These are phyloP conservation scores for Fusarium camptoceras DNA, from an alignment of 2,329 filamentous ascomycete genomes.

Conservation along the genomic window DNA sequence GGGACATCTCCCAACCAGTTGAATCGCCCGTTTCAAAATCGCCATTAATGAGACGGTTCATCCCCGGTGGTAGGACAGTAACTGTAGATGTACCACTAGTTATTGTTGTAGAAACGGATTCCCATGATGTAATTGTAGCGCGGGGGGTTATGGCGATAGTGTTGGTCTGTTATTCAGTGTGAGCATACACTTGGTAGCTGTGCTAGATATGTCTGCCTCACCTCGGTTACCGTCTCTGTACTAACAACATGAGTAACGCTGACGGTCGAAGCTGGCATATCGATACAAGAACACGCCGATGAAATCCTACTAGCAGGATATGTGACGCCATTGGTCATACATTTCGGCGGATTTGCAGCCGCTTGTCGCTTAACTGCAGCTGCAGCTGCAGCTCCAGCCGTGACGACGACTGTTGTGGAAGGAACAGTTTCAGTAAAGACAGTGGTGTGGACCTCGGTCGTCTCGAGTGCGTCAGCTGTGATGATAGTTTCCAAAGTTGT, in stretches of 20 bases:
- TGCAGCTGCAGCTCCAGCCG: not conserved
- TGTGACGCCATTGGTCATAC: not conserved
- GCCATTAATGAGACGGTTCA: not conserved
- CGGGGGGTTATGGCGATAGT: not conserved
- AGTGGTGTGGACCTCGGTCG: not conserved
- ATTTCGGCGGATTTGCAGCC: not conserved
- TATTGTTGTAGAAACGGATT: not conserved
- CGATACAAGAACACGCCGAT: not conserved
- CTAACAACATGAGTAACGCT: not conserved
- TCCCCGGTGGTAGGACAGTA: not conserved
- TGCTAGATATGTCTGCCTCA: too few relatives aligned
- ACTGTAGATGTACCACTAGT: not conserved
- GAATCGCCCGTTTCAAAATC: not conserved
- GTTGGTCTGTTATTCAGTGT: too few relatives aligned
- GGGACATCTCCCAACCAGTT: not conserved
- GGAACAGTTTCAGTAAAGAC: not conserved
- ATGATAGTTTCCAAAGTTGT: not conserved
- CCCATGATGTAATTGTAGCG: not conserved
- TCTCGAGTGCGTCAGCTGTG: not conserved
- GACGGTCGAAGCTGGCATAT: not conserved
- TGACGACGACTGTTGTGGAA: not conserved
- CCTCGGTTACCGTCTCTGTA: not conserved
- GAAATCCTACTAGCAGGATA: not conserved
- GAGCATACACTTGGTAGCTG: too few relatives aligned
- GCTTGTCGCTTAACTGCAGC: not conserved